Base-by-base conservation (phyloP, 179 eudicot species). In the Dionaea muscipula region DNA sequence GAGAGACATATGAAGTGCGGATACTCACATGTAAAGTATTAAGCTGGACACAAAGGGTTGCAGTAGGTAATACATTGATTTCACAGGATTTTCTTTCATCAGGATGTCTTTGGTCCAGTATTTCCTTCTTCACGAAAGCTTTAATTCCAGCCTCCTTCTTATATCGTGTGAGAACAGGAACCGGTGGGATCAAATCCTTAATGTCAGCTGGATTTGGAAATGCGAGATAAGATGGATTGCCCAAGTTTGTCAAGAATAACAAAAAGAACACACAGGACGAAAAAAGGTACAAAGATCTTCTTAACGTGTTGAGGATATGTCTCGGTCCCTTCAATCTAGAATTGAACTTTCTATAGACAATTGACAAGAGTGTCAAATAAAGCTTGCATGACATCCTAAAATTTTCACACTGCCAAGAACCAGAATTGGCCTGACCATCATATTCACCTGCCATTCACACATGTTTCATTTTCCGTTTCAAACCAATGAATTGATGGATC, bases 81-180 rank as follows among this genome's bases (percentile, higher is more conserved):
- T 83, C 95, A 71, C 72, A 70, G 38, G 99, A 82, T 72, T 60
- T 79, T 65, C 77, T 76, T 75, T 79, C 82, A 63, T 81, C 93
- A 62, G 95, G 88, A 47, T 72, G 60, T 71, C 73, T 81, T 59
- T 87, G 81, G 61, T 88, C 99, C 63, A 69, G 61, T 46, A 75
- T 51, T 57, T 93, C 99, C 78, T 85, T 85, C 78, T 88, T 93
- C 33, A 88, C 95, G 68, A 88, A 88, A 57, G 90, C 84, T 65
- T 83, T 93, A 26, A 93, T 77, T 67, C 93, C 96, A 68, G 69
- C 63, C 73, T 93, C 99, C 65, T 68, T 93, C 52, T 76, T 65
- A 73, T 81, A 77, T 81, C 96, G 73, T 22, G 96, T 93, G 57
- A 93, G 87, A 72, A 78, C 69, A 47, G 99, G 99, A 50, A 83